Evolutionary conservation across 257 asterid genomes (phyloP).

Genomic region (Mitragyna speciosa): DNA sequence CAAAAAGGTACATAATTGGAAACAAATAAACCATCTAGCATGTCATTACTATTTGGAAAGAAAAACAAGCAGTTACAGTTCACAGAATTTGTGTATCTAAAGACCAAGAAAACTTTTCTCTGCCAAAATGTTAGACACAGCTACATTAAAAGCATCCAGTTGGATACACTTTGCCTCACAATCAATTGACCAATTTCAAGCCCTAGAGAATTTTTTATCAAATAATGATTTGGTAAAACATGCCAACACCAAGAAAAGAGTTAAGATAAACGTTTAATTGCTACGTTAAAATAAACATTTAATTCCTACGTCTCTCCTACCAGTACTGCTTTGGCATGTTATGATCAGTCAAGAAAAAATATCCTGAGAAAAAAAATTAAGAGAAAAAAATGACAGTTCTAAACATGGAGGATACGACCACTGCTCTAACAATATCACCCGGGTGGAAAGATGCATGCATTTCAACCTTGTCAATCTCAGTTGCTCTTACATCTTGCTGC

Average conservation of each 20-base stretch:
- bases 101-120: neutral
- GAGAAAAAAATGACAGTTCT: neutral
- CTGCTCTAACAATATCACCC: constrained; percentile 82
- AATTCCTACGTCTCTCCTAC: neutral
- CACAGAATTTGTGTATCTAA: neutral
- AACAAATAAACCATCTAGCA: neutral
- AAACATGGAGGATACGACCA: constrained; percentile 68
- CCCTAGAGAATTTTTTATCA: neutral
- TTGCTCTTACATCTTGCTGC: constrained; percentile 96
- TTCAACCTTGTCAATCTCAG: constrained; percentile 96
- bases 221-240: neutral
- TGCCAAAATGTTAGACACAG: neutral
- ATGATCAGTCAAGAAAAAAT: neutral
- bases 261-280: too few species aligned
- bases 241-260: neutral
- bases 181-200: neutral
- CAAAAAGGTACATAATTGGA: neutral
- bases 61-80: neutral
- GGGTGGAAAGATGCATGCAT: constrained; percentile 83
- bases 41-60: neutral
- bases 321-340: neutral
- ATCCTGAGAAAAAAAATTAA: neutral
- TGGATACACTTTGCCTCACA: constrained; percentile 3
- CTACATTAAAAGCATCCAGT: neutral
- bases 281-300: neutral